Conservation (phyloP, 179 eudicot species). For the Patellifolia procumbens region DNA sequence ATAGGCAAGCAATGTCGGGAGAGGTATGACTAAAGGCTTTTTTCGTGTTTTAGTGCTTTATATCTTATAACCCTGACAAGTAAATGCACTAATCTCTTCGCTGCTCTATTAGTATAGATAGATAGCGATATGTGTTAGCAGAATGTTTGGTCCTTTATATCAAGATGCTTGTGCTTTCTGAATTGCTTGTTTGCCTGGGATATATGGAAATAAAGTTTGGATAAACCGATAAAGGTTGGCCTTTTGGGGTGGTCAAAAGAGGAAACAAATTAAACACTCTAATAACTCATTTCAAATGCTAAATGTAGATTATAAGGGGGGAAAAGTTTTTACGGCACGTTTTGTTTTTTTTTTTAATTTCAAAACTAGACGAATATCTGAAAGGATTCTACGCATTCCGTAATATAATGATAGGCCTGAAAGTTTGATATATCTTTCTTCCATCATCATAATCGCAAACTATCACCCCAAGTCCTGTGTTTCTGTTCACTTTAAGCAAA, state of each 20-base stretch:
- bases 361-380: neutral
- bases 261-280: neutral
- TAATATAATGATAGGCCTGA: neutral
- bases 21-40: conserved; percentile 47
- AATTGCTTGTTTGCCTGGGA: neutral
- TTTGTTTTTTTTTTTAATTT: neutral
- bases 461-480: neutral
- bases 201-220: neutral
- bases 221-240: too few species aligned
- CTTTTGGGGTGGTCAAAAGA: neutral
- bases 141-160: neutral
- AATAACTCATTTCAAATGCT: too few species aligned
- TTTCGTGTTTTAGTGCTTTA: neutral
- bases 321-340: neutral
- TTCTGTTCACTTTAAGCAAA: neutral
- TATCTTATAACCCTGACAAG: neutral
- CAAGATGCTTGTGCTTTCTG: neutral
- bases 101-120: neutral
- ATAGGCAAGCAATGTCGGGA: conserved; percentile 98
- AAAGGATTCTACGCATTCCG: neutral
- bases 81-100: neutral
- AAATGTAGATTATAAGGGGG: neutral
- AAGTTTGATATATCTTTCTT: neutral
- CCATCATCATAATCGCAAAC: neutral
- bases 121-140: neutral